Evolutionary conservation across 176 grass and related monocot species (phyloP).

Genomic region (Oryza glumipatula): DNA sequence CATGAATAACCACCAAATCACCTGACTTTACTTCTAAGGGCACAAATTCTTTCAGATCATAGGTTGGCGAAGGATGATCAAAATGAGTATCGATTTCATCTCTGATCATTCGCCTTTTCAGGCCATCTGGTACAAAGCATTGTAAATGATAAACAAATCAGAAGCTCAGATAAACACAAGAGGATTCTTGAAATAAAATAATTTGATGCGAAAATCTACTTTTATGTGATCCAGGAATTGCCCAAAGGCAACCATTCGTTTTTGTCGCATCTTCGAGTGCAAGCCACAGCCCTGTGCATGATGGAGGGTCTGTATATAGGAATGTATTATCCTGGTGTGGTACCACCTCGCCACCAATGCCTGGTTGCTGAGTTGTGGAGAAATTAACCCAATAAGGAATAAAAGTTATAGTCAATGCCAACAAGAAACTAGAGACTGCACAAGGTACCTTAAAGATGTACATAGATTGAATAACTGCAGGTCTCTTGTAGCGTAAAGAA

Average conservation of each 20-base stretch:
- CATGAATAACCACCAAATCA: conserved; percentile 85
- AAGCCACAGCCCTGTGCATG: conserved; percentile 94
- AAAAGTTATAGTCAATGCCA: not conserved
- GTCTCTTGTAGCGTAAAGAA: conserved; percentile 86
- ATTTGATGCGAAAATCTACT: conserved; percentile 38
- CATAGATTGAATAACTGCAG: conserved; percentile 91
- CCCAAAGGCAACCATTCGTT: conserved; percentile 85
- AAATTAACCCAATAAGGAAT: conserved; percentile 14
- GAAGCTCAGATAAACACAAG: not conserved
- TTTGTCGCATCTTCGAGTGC: conserved; percentile 89
- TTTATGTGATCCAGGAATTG: conserved; percentile 87
- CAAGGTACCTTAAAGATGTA: conserved; percentile 95
- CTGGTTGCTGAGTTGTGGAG: conserved; percentile 75
- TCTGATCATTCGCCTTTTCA: conserved; percentile 80
- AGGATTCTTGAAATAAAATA: not conserved
- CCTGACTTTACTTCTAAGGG: conserved; percentile 91
- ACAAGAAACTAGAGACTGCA: conserved; percentile 14
- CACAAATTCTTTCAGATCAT: conserved; percentile 78
- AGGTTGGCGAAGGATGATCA: conserved; percentile 59
- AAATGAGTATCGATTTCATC: conserved; percentile 87
- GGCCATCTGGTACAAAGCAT: conserved; percentile 56
- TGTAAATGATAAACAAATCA: not conserved
- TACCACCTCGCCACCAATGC: conserved; percentile 95
- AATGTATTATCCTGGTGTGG: conserved; percentile 97
- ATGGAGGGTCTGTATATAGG: conserved; percentile 74